Evolutionary conservation across 2,329 filamentous ascomycete genomes (phyloP).

Genomic region (Ophiostoma sp.): DNA sequence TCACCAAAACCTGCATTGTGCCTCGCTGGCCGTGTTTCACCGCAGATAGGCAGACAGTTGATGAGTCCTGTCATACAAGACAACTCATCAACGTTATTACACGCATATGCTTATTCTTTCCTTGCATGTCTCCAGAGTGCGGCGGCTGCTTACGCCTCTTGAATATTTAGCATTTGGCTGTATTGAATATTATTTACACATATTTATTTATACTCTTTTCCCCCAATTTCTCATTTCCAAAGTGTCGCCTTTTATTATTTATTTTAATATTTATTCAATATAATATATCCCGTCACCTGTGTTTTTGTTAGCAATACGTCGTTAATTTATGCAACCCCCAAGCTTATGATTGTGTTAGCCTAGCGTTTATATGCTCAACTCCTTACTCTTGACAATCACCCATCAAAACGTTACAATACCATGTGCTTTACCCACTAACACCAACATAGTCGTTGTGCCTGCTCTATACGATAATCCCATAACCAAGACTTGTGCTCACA

Average conservation of each 20-base stretch:
- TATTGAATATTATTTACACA: too few relatives aligned
- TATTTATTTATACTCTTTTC: too few relatives aligned
- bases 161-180: not conserved
- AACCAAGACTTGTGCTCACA: not conserved
- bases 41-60: slow-evolving; percentile 2
- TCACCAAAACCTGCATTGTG: not conserved
- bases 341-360: too few relatives aligned
- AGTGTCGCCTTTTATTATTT: too few relatives aligned
- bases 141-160: too few relatives aligned
- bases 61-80: not conserved
- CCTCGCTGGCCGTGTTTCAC: slow-evolving; percentile 1
- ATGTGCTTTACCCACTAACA: too few relatives aligned
- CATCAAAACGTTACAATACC: not conserved
- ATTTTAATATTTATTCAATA: too few relatives aligned
- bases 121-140: not conserved
- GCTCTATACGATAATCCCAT: not conserved
- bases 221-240: too few relatives aligned
- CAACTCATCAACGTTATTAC: slow-evolving; percentile 10
- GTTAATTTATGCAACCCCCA: too few relatives aligned
- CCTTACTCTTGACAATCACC: not conserved
- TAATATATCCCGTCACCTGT: too few relatives aligned
- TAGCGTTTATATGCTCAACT: not conserved
- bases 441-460: too few relatives aligned
- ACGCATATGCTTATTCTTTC: slow-evolving; percentile 5
- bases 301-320: too few relatives aligned